Percentiles rank a stretch among this genome's conserved stretches.
Conservation (phyloP, 2,329 filamentous ascomycete genomes). For the Colletotrichum brevisporum region DNA sequence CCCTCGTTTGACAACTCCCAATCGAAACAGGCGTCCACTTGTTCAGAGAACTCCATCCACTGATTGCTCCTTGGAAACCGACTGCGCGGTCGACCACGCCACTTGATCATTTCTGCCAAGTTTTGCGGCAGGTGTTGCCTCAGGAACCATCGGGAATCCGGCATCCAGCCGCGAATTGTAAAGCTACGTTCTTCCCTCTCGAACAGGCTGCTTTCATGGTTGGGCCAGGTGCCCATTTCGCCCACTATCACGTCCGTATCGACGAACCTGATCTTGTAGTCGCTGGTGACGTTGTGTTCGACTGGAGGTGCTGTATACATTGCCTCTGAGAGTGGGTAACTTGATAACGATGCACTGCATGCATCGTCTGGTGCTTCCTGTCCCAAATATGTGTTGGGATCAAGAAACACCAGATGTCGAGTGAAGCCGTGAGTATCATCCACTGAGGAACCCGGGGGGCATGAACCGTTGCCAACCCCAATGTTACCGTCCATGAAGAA, state of each 20-base stretch:
- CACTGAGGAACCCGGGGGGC: not conserved
- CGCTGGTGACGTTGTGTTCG: not conserved
- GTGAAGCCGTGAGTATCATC: not conserved
- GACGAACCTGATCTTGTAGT: conserved; percentile 27
- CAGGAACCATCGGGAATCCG: conserved; percentile 54
- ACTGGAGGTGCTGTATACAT: conserved; percentile 11
- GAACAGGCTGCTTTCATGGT: conserved; percentile 50
- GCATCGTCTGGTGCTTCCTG: conserved; percentile 45
- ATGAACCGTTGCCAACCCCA: not conserved
- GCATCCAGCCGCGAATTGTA: conserved; percentile 60
- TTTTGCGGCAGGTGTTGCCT: conserved; percentile 50
- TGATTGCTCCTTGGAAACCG: conserved; percentile 28
- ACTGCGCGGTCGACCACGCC: conserved; percentile 31
- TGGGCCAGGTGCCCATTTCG: conserved; percentile 50
- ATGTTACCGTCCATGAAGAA: conserved; percentile 29
- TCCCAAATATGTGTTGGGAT: conserved; percentile 57
- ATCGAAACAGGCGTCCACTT: conserved; percentile 57
- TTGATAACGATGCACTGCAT: not conserved
- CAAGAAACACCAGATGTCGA: conserved; percentile 50
- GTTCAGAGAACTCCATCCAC: conserved; percentile 47
- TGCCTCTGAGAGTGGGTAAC: conserved; percentile 5
- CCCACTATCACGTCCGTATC: conserved; percentile 44
- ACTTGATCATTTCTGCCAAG: conserved; percentile 50
- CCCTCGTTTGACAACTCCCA: conserved; percentile 62
- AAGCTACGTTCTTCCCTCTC: conserved; percentile 55